A percentile compares a stretch with the other conserved stretches of the same genome.
Evolutionary conservation across 1,139 yeast genomes (phyloP).

Genomic region (Blastobotrys arbuscula): DNA sequence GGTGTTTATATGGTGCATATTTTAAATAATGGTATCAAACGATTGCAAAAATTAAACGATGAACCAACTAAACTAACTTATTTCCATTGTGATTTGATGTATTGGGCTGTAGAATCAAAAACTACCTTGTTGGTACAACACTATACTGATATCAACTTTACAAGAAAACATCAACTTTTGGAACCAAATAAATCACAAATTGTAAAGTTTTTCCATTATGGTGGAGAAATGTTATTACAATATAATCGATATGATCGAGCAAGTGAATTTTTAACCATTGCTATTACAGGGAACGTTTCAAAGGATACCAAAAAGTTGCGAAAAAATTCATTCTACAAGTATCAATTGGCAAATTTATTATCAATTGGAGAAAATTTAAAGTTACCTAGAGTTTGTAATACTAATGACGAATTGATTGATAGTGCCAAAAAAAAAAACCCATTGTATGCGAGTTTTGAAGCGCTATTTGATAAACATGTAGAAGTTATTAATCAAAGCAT

Average conservation of each 20-base stretch:
- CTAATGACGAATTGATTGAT: not conserved
- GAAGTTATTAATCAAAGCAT: too few relatives aligned
- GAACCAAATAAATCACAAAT: constrained; percentile 13
- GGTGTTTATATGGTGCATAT: constrained; percentile 1
- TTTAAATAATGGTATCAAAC: not conserved
- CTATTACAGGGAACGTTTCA: not conserved
- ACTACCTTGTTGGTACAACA: not conserved
- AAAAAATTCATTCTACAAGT: constrained; percentile 3
- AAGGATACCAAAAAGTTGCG: not conserved
- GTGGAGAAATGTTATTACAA: constrained; percentile 21
- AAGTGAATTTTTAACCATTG: constrained; percentile 20
- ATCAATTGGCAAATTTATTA: constrained; percentile 3
- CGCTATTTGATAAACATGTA: not conserved
- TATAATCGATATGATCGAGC: constrained; percentile 23
- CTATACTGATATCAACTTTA: not conserved
- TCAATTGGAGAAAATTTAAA: not conserved
- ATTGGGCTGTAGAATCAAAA: constrained; percentile 4
- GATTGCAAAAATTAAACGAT: not conserved
- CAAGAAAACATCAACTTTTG: constrained; percentile 5
- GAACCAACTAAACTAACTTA: constrained; percentile 1
- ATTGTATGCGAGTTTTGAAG: not conserved
- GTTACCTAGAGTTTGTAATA: not conserved
- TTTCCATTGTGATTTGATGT: constrained; percentile 10
- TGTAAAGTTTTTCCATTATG: constrained; percentile 24
- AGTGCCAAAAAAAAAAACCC: not conserved